A percentile compares a stretch with the other conserved stretches of the same genome.
Evolutionary conservation across 1,284 basidiomycete species (phyloP).

Genomic region (Phellopilus nigrolimitatus): DNA sequence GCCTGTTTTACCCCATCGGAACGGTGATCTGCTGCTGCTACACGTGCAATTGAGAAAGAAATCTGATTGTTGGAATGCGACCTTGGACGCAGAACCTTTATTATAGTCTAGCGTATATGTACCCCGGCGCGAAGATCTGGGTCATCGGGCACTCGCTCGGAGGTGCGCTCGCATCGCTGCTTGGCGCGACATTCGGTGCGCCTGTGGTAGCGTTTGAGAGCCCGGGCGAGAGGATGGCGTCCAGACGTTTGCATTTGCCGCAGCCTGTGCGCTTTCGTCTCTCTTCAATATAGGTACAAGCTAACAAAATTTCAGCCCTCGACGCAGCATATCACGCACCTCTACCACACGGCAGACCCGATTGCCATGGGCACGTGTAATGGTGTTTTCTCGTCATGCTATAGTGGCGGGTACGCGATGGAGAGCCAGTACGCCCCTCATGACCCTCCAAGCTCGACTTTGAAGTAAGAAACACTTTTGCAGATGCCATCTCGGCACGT

Average conservation of each 20-base stretch:
- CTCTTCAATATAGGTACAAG: not conserved
- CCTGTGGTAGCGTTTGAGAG: constrained; percentile 90
- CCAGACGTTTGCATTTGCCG: constrained; percentile 85
- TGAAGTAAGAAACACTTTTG: constrained; percentile 25
- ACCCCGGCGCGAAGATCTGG: constrained; percentile 92
- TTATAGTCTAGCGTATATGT: constrained; percentile 92
- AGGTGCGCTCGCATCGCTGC: constrained; percentile 62
- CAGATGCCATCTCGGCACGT: constrained; percentile 79
- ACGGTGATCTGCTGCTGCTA: constrained; percentile 45
- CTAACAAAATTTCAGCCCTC: constrained; percentile 48
- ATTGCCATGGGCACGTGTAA: constrained; percentile 83
- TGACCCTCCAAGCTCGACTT: not conserved
- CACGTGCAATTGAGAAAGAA: not conserved
- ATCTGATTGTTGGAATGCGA: not conserved
- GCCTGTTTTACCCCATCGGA: constrained; percentile 85
- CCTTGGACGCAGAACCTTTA: constrained; percentile 77
- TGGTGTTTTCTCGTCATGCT: constrained; percentile 68
- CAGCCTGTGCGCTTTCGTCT: constrained; percentile 48
- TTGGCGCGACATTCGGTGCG: constrained; percentile 89
- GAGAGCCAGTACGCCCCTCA: constrained; percentile 51
- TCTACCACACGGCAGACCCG: constrained; percentile 86
- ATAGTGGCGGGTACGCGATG: constrained; percentile 73
- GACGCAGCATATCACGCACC: constrained; percentile 70
- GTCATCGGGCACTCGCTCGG: constrained; percentile 78
- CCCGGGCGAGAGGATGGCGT: constrained; percentile 86